Percentiles rank a stretch among this genome's conserved stretches.
phyloP scores from a whole-genome alignment of 805 yeast species.

The Suhomyces sp. region DNA sequence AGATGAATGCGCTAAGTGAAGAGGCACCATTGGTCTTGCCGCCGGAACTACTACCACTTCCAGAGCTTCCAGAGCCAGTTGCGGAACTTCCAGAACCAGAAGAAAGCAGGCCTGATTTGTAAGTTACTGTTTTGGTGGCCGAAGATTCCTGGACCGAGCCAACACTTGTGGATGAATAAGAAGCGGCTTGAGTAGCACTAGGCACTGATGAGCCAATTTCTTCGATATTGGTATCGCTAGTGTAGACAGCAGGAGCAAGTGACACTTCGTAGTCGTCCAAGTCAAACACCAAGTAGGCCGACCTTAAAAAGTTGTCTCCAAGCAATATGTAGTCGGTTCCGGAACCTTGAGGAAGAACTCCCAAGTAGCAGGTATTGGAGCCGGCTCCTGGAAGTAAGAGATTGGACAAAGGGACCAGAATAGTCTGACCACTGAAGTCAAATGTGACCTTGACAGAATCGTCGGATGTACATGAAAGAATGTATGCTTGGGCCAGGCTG shows the following conservation, averaged over 20 bases:
- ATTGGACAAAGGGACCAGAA: conserved; percentile 46
- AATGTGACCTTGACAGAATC: conserved; percentile 34
- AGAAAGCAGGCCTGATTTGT: not conserved
- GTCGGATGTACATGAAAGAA: conserved; percentile 39
- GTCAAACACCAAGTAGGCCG: conserved; percentile 65
- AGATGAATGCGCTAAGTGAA: not conserved
- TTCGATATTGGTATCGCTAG: conserved; percentile 42
- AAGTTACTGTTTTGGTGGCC: conserved; percentile 6
- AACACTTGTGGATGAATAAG: conserved; percentile 38
- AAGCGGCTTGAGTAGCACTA: conserved; percentile 47
- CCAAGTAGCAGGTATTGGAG: conserved; percentile 14
- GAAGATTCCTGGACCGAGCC: conserved; percentile 3
- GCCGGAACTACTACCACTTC: not conserved
- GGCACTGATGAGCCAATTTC: conserved; percentile 47
- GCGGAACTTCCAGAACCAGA: not conserved
- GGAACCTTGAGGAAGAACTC: conserved; percentile 13
- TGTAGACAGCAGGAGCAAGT: conserved; percentile 32
- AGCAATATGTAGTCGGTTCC: conserved; percentile 34
- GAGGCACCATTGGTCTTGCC: not conserved
- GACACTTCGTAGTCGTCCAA: conserved; percentile 56
- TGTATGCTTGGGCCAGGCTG: conserved; percentile 41
- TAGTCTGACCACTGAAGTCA: conserved; percentile 57
- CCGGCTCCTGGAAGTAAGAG: conserved; percentile 19
- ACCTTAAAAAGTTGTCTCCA: conserved; percentile 65
- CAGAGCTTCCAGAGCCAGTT: not conserved